These are phyloP conservation scores for Saccharomycopsis sp. DNA, from an alignment of 805 yeast species.

Conservation along the genomic window DNA sequence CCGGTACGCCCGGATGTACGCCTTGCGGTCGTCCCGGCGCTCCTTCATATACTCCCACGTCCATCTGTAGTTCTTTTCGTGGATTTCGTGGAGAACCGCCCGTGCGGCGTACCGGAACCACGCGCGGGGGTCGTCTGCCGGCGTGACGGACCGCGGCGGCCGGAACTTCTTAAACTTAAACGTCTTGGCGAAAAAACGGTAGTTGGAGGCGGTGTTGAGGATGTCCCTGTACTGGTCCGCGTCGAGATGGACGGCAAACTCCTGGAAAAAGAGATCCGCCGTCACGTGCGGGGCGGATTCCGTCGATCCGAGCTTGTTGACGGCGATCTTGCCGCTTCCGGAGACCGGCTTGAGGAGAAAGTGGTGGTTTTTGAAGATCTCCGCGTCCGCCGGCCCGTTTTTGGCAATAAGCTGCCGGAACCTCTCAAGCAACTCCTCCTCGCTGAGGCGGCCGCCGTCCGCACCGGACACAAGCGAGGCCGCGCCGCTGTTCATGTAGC, in stretches of 20 bases:
- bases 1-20: slow-evolving; percentile 65
- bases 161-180: slow-evolving; percentile 64
- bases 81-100: slow-evolving; percentile 74
- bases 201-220: slow-evolving; percentile 71
- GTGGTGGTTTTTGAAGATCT: slow-evolving; percentile 32
- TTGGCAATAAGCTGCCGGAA: slow-evolving; percentile 41
- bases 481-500: slow-evolving; percentile 78
- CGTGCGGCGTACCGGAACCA: slow-evolving; percentile 82
- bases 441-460: slow-evolving; percentile 1
- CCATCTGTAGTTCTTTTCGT: slow-evolving; percentile 74
- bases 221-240: slow-evolving; percentile 79
- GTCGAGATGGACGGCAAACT: slow-evolving; percentile 81
- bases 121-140: slow-evolving; percentile 55
- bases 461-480: slow-evolving; percentile 42
- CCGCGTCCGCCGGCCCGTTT: slow-evolving; percentile 25
- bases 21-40: slow-evolving; percentile 64
- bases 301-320: slow-evolving; percentile 74
- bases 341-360: slow-evolving; percentile 79
- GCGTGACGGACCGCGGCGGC: slow-evolving; percentile 42
- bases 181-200: slow-evolving; percentile 72
- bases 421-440: slow-evolving; percentile 38
- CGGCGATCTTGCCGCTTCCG: slow-evolving; percentile 75
- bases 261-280: slow-evolving; percentile 75
- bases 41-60: slow-evolving; percentile 77
- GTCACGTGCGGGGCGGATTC: slow-evolving; percentile 61